Evolutionary conservation across 164 flowering plant species (phyloP), one percentile per base, ranked within the genome.

Genomic region (Sextonia rubra): DNA sequence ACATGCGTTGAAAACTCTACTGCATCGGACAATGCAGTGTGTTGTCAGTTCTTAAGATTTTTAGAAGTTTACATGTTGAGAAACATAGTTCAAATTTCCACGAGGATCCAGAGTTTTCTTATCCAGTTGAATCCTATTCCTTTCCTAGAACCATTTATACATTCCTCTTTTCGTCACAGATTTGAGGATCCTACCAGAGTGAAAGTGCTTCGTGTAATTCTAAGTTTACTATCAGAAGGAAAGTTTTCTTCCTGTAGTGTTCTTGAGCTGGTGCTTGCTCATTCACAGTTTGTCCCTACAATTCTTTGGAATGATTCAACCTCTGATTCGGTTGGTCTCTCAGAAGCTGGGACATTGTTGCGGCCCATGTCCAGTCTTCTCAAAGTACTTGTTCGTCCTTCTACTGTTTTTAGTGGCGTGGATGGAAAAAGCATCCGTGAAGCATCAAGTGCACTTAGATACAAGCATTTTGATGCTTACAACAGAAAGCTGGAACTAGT

Each of bases 141-240:
- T 62, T 88, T 88, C 70, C 47, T 95, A 37, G 90, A 87, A 76
- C 77, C 84, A 64, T 77, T 95, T 77, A 73, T 76, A 27, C 86
- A 77, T 76, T 80, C 85, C 7, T 77, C 88, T 78, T 87, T 95
- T 78, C 82, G 82, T 62, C 75, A 88, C 78, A 90, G 97, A 82
- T 91, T 92, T 85, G 92, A 84, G 73, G 97, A 95, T 81, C 84
- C 90, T 1, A 63, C 58, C 30, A 89, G 96, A 9, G 68, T 92
- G 78, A 83, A 80, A 77, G 83, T 76, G 62, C 87, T 95, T 52
- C 80, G 84, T 47, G 63, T 25, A 55, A 73, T 88, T 73, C 71
- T 95, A 68, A 30, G 75, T 71, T 74, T 71, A 22, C 66, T 88
- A 23, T 73, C 84, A 27, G 82, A 83, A 23, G 90, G 86, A 12